Evolutionary conservation across 352 stramenopile species (phyloP), one percentile per base, ranked within the genome.

Genomic region (Phytophthora boehmeriae): DNA sequence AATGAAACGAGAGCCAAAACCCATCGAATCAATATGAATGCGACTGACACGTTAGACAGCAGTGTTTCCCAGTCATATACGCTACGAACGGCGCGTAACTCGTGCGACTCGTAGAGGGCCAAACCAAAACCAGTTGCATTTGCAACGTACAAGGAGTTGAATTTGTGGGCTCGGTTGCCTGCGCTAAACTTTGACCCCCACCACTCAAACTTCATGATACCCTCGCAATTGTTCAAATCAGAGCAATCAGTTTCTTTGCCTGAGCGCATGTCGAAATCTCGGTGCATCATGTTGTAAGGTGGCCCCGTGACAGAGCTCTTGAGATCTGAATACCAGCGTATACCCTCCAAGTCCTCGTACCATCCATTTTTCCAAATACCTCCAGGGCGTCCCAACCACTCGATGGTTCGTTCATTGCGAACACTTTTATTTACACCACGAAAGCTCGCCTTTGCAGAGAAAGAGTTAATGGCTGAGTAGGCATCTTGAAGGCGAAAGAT

Each of bases 61-160:
- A 67, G 25, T 1, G 60, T 68, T 23, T 68, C 53, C 53, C 60
- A 63, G 34, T 67, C 59, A 23, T 61, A 66, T 16, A 61, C n/a
- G 5, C 19, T 56, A 14, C 42, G 35, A 10, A 66, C 19, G 10
- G 27, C 59, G 6, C 30, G 59, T 1, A 48, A 3, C 19, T 28
- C 17, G 28, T 45, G 20, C 6, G 41, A 32, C 13, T 51, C 30
- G 16, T 46, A 59, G 13, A 52, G 14, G 11, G 50, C 43, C 2
- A 59, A 5, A 10, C 52, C 41, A 16, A 14, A 59, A 5, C 42
- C 28, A 0, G 52, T 51, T 11, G 16, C 51, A 39, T 51, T 59
- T 1, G 41, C 52, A 14, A 59, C 35, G 41, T 52, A 59, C 2
- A 59, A 14, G 1, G 52, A 59, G 19, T n/a, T 51, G 0, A 38